A percentile compares a stretch with the other conserved stretches of the same genome.
phyloP scores from a whole-genome alignment of 352 stramenopile genomes.

The Elongisporangium senticosum region DNA sequence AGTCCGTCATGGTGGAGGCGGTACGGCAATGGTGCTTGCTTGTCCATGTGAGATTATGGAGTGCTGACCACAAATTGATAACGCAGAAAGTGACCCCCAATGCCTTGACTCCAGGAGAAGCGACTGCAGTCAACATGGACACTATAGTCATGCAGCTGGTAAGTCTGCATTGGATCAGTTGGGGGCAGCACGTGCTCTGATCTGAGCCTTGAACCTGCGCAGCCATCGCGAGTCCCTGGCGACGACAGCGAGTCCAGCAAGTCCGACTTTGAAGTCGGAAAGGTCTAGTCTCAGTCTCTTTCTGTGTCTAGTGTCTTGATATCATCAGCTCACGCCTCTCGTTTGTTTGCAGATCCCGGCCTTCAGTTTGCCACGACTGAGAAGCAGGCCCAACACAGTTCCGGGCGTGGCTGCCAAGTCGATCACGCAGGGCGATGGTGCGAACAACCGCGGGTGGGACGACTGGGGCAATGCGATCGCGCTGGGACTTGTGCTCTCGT shows the following conservation, averaged over 20 bases:
- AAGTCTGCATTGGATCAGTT: neutral
- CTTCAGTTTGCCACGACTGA: neutral
- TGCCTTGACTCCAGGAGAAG: neutral
- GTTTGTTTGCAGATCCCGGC: neutral
- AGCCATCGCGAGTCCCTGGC: neutral
- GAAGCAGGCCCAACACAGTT: conserved; percentile 7
- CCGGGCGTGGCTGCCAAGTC: conserved; percentile 21
- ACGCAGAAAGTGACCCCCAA: neutral
- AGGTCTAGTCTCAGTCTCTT: neutral
- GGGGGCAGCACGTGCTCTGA: neutral
- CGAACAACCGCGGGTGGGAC: conserved; percentile 5
- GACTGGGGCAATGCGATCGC: conserved; percentile 27
- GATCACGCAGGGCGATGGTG: conserved; percentile 21
- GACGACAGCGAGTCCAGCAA: neutral
- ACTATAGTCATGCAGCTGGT: neutral
- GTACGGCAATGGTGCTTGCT: neutral
- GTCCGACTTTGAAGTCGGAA: neutral
- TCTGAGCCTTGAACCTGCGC: neutral
- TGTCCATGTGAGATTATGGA: too few relatives aligned
- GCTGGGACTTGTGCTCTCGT: conserved; percentile 49
- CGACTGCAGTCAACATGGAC: neutral
- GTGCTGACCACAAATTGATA: too few relatives aligned
- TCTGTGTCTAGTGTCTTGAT: neutral
- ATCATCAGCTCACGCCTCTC: neutral
- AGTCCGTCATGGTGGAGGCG: neutral